A percentile compares a stretch with the other conserved stretches of the same genome.
These are phyloP conservation scores for Chenopodium quinoa DNA, from an alignment of 148 eudicot species.

Conservation along the genomic window DNA sequence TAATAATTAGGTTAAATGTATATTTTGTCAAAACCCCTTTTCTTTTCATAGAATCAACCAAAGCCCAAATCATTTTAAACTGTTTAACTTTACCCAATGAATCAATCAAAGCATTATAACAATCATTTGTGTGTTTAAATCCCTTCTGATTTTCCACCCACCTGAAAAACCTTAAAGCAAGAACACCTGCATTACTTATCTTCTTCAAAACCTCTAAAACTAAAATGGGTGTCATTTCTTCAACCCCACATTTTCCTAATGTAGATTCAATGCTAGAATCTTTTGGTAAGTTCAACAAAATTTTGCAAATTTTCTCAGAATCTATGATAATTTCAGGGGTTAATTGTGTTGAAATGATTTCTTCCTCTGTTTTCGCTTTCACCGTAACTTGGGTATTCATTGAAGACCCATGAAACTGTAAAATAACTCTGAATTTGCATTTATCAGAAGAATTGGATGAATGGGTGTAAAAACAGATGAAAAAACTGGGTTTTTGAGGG, in stretches of 20 bases:
- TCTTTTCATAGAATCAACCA: constrained; percentile 59
- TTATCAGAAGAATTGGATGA: constrained; percentile 2
- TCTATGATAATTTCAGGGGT: constrained; percentile 29
- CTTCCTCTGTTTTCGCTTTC: constrained; percentile 14
- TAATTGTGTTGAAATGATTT: constrained; percentile 21
- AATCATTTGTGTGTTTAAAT: constrained; percentile 47
- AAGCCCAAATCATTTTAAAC: constrained; percentile 59
- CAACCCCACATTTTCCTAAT: constrained; percentile 33
- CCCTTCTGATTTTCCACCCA: constrained; percentile 77
- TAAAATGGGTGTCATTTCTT: constrained; percentile 34
- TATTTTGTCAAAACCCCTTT: constrained; percentile 52
- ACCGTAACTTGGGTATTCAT: constrained; percentile 6
- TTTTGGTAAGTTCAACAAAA: constrained; percentile 34
- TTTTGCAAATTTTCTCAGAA: constrained; percentile 48
- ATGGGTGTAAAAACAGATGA: constrained; percentile 1
- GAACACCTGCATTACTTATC: constrained; percentile 68
- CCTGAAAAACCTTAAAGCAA: constrained; percentile 67
- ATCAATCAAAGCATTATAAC: constrained; percentile 67
- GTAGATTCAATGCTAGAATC: constrained; percentile 32
- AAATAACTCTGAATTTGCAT: neutral
- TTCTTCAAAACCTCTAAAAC: constrained; percentile 58
- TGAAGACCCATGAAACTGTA: constrained; percentile 33
- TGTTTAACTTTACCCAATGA: constrained; percentile 82
- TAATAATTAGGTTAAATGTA: constrained; percentile 60
- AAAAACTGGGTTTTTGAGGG: constrained; percentile 11